Evolutionary conservation across 1,139 yeast genomes (phyloP).

Genomic region (Suhomyces anneliseae): DNA sequence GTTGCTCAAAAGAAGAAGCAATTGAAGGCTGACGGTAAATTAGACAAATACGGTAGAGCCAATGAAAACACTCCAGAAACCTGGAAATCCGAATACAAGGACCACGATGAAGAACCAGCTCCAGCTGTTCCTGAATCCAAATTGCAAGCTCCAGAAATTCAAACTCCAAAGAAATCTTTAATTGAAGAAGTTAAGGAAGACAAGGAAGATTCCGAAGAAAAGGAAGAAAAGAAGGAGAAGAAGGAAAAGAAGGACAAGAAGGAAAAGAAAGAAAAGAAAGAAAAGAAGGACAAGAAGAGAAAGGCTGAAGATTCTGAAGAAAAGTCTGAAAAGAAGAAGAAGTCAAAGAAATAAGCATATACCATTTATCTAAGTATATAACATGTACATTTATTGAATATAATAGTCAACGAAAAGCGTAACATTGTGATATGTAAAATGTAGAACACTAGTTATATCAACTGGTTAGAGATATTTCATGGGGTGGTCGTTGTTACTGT

Average conservation of each 20-base stretch:
- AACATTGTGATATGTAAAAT: not conserved
- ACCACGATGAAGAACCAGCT: conserved; percentile 68
- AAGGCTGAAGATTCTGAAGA: conserved; percentile 57
- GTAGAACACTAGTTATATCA: too few species aligned
- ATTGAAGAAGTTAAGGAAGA: conserved; percentile 39
- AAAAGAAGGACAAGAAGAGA: conserved; percentile 54
- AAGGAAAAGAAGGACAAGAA: conserved; percentile 66
- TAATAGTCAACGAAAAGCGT: not conserved
- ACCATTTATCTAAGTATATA: conserved; percentile 11
- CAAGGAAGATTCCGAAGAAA: conserved; percentile 33
- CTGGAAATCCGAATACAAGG: conserved; percentile 88
- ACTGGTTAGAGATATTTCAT: too few species aligned
- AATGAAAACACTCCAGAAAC: conserved; percentile 91
- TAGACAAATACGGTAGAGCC: conserved; percentile 90
- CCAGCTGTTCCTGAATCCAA: conserved; percentile 50
- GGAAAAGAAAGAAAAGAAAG: conserved; percentile 65
- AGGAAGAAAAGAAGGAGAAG: conserved; percentile 31
- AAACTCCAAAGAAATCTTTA: conserved; percentile 51
- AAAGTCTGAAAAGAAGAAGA: conserved; percentile 41
- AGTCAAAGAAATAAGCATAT: conserved; percentile 26
- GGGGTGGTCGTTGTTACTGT: too few species aligned
- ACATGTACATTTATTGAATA: conserved; percentile 12
- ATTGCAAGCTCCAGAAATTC: conserved; percentile 51
- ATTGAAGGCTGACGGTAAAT: conserved; percentile 94
- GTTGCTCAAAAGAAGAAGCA: conserved; percentile 98